phyloP scores from a whole-genome alignment of 2,329 filamentous ascomycete genomes.

The Penicillium griseofulvum region DNA sequence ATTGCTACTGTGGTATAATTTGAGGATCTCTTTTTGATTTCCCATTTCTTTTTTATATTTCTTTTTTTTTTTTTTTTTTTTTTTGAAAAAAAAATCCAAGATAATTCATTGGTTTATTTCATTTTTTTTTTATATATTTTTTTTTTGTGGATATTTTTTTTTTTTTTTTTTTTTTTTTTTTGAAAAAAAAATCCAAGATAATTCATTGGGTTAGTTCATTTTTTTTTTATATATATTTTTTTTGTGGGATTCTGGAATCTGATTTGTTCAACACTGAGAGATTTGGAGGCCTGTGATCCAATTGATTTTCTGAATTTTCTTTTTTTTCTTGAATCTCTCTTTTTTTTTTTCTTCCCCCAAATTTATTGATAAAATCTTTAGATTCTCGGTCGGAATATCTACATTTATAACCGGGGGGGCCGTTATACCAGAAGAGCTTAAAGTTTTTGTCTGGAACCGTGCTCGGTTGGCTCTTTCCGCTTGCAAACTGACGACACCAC shows the following conservation, averaged over 20 bases:
- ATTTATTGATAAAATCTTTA: not conserved
- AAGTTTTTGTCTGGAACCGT: constrained; percentile 31
- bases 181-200: not conserved
- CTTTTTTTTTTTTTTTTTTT: constrained; percentile 4
- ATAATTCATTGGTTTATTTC: constrained; percentile 3
- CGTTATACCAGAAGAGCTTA: constrained; percentile 15
- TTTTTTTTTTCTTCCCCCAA: not conserved
- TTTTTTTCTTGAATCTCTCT: constrained; percentile 2
- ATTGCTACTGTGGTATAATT: constrained; percentile 5
- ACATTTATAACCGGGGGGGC: not conserved
- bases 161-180: not conserved
- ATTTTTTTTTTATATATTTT: not conserved
- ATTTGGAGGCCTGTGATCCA: constrained; percentile 8
- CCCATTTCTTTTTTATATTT: not conserved
- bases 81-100: not conserved
- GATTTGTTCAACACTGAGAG: constrained; percentile 8
- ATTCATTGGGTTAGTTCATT: constrained; percentile 5
- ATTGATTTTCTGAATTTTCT: constrained; percentile 11
- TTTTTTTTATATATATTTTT: not conserved
- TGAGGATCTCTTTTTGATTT: constrained; percentile 9
- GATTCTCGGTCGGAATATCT: not conserved
- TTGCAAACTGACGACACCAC: constrained; percentile 39
- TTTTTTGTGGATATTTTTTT: constrained; percentile 1
- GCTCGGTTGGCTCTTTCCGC: constrained; percentile 34
- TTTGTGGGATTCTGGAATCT: constrained; percentile 7